Evolutionary conservation across 495 filamentous ascomycete species (phyloP).

Genomic region (Monascus purpureus): DNA sequence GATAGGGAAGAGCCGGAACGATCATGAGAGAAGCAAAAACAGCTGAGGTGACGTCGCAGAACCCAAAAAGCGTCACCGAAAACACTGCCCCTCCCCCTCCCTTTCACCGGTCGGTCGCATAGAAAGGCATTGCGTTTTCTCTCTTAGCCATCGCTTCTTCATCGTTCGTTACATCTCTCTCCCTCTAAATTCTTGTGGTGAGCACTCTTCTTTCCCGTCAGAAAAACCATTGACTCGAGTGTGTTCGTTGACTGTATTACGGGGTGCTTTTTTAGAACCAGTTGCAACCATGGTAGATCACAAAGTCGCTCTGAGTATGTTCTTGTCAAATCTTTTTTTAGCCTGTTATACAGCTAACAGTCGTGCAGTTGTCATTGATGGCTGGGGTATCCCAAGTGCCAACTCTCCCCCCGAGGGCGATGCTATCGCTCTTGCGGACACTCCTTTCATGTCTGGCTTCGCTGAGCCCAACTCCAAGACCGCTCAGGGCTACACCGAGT

Average conservation of each 20-base stretch:
- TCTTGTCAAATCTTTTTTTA: slow-evolving; percentile 1
- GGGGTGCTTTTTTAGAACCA: slow-evolving; percentile 5
- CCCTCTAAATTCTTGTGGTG: slow-evolving; percentile 8
- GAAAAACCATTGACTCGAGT: slow-evolving; percentile 4
- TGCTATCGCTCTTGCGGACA: slow-evolving; percentile 85
- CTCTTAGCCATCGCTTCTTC: slow-evolving; percentile 2
- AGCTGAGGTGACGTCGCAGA: slow-evolving; percentile 1
- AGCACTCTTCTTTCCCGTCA: slow-evolving; percentile 3
- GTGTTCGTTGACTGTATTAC: slow-evolving; percentile 10
- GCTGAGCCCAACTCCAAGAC: slow-evolving; percentile 44
- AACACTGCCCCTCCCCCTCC: slow-evolving; percentile 20
- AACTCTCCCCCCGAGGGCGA: slow-evolving; percentile 72
- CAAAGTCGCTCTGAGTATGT: slow-evolving; percentile 84
- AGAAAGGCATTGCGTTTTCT: slow-evolving; percentile 7
- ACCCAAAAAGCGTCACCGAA: slow-evolving; percentile 29
- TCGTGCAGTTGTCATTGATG: slow-evolving; percentile 85
- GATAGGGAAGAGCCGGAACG: slow-evolving; percentile 28
- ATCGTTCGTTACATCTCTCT: slow-evolving; percentile 1
- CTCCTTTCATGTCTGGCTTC: slow-evolving; percentile 81
- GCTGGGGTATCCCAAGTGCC: slow-evolving; percentile 81
- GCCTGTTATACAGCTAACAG: no score
- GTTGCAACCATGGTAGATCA: slow-evolving; percentile 72
- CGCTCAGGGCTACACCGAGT: slow-evolving; percentile 65
- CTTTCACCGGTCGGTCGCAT: slow-evolving; percentile 21
- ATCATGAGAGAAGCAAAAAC: slow-evolving; percentile 4